Base-by-base conservation (phyloP, 345 rosid genomes). In the Dipteronia sinensis region DNA sequence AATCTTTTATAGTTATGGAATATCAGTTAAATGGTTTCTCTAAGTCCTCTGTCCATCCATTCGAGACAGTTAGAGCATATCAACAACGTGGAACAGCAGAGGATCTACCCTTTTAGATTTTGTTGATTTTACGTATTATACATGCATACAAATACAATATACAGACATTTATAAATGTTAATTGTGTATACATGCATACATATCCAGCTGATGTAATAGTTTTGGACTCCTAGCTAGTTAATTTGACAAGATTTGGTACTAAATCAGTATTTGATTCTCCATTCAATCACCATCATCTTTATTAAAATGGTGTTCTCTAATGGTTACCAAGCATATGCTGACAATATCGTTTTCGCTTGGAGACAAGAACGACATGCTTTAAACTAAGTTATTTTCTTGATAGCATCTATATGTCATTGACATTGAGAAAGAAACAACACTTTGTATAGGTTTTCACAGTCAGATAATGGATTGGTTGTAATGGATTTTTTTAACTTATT, bases 381-480 rank as follows among this genome's bases (percentile, higher is more conserved):
- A 16, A 42, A 61, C 67, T 22, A 73, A 22, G 38, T 16, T 7
- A 42, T 47, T 72, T 61, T 72, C 76, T 73, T 59, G 67, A 23
- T 22, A 40, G 76, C 76, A 73, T 73, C 76, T 42, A 3, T 42
- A 3, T 42, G 67, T 15, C 22, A 42, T 42, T 73, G n/a, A n/a
- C 22, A 42, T 42, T 61, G 55, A 23, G 65, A 61, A 38, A 29
- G 20, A 58, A 55, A 31, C 49, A 34, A 71, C 38, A 55, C 27
- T 55, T n/a, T 70, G 6, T 38, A 38, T 73, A 42, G 67, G 55
- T 73, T 73, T 73, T 20, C 67, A 22, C 56, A 42, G 38, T 44
- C 49, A 23, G 56, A 20, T 40, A 31, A 3, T 34, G 38, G 38
- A 34, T 34, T 15, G 62, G 16, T 38, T 61, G 2, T n/a, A 38